Conservation (phyloP, 176 grass and related monocot species). For the Zoysia pacifica region DNA sequence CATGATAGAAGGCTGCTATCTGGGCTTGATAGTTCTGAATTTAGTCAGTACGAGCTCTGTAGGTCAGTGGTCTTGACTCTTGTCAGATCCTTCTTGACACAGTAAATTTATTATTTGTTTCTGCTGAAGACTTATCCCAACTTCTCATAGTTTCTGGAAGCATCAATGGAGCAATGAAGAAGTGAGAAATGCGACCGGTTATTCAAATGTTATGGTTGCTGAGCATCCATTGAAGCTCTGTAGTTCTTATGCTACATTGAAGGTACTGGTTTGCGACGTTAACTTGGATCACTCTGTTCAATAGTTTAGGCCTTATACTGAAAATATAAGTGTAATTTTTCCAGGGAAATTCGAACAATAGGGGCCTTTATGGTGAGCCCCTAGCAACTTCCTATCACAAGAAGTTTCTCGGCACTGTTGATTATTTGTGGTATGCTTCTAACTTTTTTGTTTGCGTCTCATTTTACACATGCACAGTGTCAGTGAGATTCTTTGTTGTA, state of each 20-base stretch:
- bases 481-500: constrained; percentile 39
- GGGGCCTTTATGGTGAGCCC: constrained; percentile 71
- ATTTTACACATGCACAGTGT: neutral
- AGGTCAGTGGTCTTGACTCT: constrained; percentile 42
- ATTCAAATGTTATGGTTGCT: constrained; percentile 58
- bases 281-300: neutral
- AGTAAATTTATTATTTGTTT: constrained; percentile 4
- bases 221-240: constrained; percentile 66
- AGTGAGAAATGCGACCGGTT: constrained; percentile 59
- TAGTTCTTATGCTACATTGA: constrained; percentile 76
- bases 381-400: constrained; percentile 80
- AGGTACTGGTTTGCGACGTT: constrained; percentile 52
- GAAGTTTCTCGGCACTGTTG: constrained; percentile 87
- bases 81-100: constrained; percentile 16
- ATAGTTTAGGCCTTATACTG: constrained; percentile 10
- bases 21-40: constrained; percentile 50
- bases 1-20: constrained; percentile 70
- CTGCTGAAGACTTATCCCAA: neutral
- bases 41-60: constrained; percentile 29
- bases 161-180: constrained; percentile 67
- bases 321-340: constrained; percentile 30
- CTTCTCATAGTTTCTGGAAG: constrained; percentile 43
- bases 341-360: constrained; percentile 74
- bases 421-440: constrained; percentile 81
- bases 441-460: constrained; percentile 2